Conservation (phyloP, 2,329 filamentous ascomycete genomes). For the Periconia sp. region DNA sequence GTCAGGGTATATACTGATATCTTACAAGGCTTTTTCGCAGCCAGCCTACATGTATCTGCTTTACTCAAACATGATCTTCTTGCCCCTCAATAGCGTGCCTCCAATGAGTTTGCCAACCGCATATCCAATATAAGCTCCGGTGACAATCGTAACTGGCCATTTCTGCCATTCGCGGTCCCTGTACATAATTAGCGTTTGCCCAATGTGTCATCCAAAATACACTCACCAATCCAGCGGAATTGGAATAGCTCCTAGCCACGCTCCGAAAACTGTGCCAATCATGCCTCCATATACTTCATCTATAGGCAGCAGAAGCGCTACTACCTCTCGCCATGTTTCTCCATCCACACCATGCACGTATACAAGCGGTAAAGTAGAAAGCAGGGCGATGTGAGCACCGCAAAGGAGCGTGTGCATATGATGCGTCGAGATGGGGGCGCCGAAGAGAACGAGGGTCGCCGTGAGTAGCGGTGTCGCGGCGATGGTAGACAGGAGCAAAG, state of each 20-base stretch:
- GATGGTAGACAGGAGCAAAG: constrained; percentile 65
- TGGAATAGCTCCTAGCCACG: constrained; percentile 92
- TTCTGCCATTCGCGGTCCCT: constrained; percentile 97
- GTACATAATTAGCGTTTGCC: constrained; percentile 14
- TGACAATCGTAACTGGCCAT: constrained; percentile 92
- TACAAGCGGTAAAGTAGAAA: constrained; percentile 79
- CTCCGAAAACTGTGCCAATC: constrained; percentile 78
- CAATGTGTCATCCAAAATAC: background rate
- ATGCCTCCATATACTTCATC: constrained; percentile 86
- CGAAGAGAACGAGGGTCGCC: constrained; percentile 80
- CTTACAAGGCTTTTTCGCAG: too few relatives aligned
- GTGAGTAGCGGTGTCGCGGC: constrained; percentile 64
- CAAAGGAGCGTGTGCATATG: constrained; percentile 77
- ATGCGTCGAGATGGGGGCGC: constrained; percentile 87
- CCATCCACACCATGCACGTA: constrained; percentile 84
- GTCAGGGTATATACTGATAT: too few relatives aligned
- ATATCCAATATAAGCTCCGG: constrained; percentile 81
- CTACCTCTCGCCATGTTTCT: constrained; percentile 71
- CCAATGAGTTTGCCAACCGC: constrained; percentile 69
- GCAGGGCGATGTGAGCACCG: constrained; percentile 79
- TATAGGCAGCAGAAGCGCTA: constrained; percentile 72
- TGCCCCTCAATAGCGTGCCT: constrained; percentile 57
- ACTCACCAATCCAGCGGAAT: constrained; percentile 90
- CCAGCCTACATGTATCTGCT: too few relatives aligned
- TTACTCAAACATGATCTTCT: constrained; percentile 52